Evolutionary conservation across 768 basidiomycete genomes (phyloP).

Genomic region (Lactarius hatsudake): DNA sequence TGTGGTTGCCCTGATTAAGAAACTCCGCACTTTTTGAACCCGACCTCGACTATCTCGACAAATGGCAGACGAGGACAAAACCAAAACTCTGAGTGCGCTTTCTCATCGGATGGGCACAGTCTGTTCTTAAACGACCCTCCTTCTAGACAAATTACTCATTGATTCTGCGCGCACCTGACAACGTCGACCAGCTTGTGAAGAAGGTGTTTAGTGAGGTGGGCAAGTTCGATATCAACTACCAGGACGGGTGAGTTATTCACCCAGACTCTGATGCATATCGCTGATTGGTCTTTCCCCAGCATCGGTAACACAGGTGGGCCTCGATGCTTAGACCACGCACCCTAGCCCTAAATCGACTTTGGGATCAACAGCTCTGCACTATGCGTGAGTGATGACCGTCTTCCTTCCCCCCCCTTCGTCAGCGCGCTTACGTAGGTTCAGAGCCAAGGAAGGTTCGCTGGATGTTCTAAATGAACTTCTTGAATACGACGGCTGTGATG

Average conservation of each 20-base stretch:
- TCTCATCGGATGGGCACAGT: background rate
- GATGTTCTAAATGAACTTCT: constrained; percentile 72
- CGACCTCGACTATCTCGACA: background rate
- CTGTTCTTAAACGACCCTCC: background rate
- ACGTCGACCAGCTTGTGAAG: constrained; percentile 57
- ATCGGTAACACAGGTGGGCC: constrained; percentile 77
- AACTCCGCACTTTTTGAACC: background rate
- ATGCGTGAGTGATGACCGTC: constrained; percentile 52
- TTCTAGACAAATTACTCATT: constrained; percentile 65
- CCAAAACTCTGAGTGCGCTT: background rate
- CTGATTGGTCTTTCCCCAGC: constrained; percentile 28
- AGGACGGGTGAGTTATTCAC: constrained; percentile 61
- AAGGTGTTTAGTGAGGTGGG: constrained; percentile 55
- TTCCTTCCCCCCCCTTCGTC: background rate
- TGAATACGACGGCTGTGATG: constrained; percentile 72
- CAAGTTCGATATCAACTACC: constrained; percentile 67
- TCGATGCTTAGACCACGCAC: constrained; percentile 1
- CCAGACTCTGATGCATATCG: background rate
- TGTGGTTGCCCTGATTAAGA: background rate
- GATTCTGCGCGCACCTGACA: constrained; percentile 72
- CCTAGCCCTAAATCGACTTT: background rate
- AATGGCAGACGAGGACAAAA: constrained; percentile 16
- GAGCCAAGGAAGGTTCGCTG: constrained; percentile 53
- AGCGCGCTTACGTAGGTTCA: constrained; percentile 30
- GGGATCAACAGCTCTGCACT: constrained; percentile 56